These are phyloP conservation scores for Discostella pseudostelligera DNA, from an alignment of 108 stramenopile genomes.

Conservation along the genomic window DNA sequence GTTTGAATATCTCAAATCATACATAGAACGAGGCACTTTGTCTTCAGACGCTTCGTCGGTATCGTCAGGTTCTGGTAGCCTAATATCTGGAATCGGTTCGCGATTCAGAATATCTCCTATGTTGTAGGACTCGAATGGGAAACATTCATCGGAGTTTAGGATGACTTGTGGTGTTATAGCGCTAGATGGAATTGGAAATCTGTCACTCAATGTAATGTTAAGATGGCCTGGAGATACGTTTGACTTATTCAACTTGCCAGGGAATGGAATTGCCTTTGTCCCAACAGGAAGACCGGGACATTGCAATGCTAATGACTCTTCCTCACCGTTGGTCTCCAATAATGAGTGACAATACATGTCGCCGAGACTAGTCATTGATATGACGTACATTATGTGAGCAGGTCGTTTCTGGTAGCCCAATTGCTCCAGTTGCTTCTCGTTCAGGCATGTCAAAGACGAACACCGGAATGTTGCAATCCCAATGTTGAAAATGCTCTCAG, in stretches of 20 bases:
- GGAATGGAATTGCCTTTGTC: conserved; percentile 42
- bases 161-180: conserved; percentile 17
- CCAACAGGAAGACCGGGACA: conserved; percentile 57
- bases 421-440: conserved; percentile 7
- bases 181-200: conserved; percentile 31
- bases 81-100: background rate
- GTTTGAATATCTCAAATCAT: background rate
- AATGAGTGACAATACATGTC: conserved; percentile 66
- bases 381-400: conserved; percentile 35
- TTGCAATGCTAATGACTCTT: conserved; percentile 20
- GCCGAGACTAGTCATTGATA: conserved; percentile 66
- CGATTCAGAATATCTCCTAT: background rate
- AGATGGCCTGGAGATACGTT: background rate
- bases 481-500: conserved; percentile 47
- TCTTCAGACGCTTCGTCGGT: background rate
- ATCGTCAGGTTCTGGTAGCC: background rate
- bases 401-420: conserved; percentile 23
- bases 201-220: conserved; percentile 27
- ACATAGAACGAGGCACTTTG: background rate
- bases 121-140: conserved; percentile 3
- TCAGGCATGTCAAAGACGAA: conserved; percentile 20
- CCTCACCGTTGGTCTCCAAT: conserved; percentile 36
- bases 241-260: background rate
- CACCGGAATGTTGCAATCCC: conserved; percentile 54
- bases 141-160: conserved; percentile 4